Base-by-base conservation (phyloP, 106 monocot genomes). In the Agapanthus africanus region DNA sequence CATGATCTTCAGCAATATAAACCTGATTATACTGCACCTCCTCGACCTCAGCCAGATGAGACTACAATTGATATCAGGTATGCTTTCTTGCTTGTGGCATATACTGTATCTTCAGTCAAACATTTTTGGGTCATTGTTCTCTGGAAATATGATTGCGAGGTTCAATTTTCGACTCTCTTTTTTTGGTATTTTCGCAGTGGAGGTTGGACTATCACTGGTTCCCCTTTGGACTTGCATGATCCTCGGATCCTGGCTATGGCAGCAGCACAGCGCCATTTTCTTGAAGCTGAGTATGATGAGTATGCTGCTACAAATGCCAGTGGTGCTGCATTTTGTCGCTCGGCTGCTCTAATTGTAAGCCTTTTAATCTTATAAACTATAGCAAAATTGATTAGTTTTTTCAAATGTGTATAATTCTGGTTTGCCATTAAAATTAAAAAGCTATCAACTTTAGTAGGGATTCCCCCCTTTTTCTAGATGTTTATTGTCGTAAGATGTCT, bases 211-310 rank as follows among this genome's bases (percentile, higher is more conserved):
- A 74, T 93, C 6, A 77, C 79, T 71, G 93, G 93, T 46, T 52
- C 74, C 31, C 88, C 78, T 11, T 54, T 93, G 71, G 86, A 86
- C 73, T 70, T 84, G 51, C 85, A 63, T 68, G 88, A 93, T 65
- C 93, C 86, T 25, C 76, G 93, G 15, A 69, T 93, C 8, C 56
- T 93, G 37, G 88, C 93, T 37, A 81, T 93, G 83, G 83, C 85
- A 37, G 83, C 85, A 52, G 88, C 88, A 27, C 88, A 81, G 21
- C 83, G 74, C 0, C 85, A 76, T 71, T 78, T 93, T 59, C 83
- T 93, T 63, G 93, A 93, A 77, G 79, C 88, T 22, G 88, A 93
- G 19, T 93, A 86, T 66, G 93, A 93, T 75, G 93, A 88, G 7
- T 85, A 93, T 84, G 75, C 84, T 70, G 74, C 88, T 63, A 84